Percentiles rank a stretch among this genome's conserved stretches.
phyloP scores from a whole-genome alignment of 2,329 filamentous ascomycete species.

The Paracoccidioides lutzii region DNA sequence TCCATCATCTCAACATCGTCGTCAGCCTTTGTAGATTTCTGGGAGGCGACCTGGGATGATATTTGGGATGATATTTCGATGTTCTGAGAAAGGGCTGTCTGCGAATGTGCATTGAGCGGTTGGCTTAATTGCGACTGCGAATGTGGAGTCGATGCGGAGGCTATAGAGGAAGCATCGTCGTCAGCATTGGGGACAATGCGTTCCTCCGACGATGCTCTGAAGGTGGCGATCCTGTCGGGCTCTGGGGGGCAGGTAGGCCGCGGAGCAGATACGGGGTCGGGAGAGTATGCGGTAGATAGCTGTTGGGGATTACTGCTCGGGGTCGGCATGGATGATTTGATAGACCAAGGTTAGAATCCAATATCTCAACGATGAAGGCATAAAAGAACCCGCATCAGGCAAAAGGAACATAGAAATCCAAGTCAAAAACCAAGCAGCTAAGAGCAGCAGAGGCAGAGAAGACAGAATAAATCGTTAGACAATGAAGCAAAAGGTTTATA shows the following conservation, averaged over 20 bases:
- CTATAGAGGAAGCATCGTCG: constrained; percentile 18
- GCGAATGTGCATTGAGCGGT: background rate
- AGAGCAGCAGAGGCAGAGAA: background rate
- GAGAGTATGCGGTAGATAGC: constrained; percentile 31
- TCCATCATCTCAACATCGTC: constrained; percentile 22
- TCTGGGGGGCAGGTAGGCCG: constrained; percentile 41
- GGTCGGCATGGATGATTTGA: constrained; percentile 37
- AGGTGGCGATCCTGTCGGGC: constrained; percentile 20
- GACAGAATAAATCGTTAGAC: background rate
- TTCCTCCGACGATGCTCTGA: constrained; percentile 22
- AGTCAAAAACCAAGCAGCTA: constrained; percentile 3
- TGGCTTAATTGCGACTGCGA: constrained; percentile 6
- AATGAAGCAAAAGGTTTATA: background rate
- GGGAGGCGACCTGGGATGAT: constrained; percentile 10
- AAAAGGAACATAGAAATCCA: constrained; percentile 14
- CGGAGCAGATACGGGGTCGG: constrained; percentile 28
- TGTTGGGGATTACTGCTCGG: constrained; percentile 33
- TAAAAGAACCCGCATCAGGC: constrained; percentile 24
- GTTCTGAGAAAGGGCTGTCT: constrained; percentile 15
- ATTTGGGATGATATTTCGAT: constrained; percentile 14
- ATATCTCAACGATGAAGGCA: constrained; percentile 8
- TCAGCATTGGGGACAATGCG: constrained; percentile 15
- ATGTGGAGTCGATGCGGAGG: constrained; percentile 13
- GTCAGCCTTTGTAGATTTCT: constrained; percentile 15
- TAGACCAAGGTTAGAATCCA: constrained; percentile 11